phyloP scores from a whole-genome alignment of 176 grass and related monocot genomes.

The Miscanthus lutarioriparius region DNA sequence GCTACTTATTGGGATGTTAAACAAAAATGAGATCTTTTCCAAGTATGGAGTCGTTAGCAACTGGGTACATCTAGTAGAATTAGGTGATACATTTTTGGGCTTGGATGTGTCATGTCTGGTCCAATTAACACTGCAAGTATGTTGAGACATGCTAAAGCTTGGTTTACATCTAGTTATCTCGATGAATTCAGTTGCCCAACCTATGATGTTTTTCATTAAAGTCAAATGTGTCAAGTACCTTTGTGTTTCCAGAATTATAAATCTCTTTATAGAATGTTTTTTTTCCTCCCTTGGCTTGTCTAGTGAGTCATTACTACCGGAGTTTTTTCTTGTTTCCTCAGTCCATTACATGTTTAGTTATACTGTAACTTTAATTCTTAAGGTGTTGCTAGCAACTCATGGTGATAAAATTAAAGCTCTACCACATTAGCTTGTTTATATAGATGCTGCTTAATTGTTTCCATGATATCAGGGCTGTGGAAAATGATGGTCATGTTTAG shows the following conservation, averaged over 20 bases:
- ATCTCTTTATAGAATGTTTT: no score
- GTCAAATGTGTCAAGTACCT: no score
- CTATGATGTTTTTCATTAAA: not conserved
- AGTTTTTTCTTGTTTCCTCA: no score
- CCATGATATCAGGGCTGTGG: not conserved
- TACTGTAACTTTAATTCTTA: not conserved
- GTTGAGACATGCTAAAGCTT: not conserved
- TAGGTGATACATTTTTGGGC: not conserved
- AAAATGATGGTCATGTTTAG: not conserved
- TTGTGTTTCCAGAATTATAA: no score
- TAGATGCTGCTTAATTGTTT: no score
- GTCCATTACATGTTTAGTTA: no score
- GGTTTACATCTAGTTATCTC: not conserved
- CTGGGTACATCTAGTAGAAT: not conserved
- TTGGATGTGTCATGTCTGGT: not conserved
- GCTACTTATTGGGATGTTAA: not conserved
- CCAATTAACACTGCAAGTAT: not conserved
- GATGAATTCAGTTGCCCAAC: not conserved
- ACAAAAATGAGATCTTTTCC: not conserved
- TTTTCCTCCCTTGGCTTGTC: no score
- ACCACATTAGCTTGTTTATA: not conserved
- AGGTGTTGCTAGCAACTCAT: not conserved
- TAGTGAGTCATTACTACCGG: no score
- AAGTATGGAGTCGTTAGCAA: not conserved
- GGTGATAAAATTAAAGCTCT: not conserved